These are phyloP conservation scores for Metschnikowia matae DNA, from an alignment of 805 yeast genomes.

Conservation along the genomic window DNA sequence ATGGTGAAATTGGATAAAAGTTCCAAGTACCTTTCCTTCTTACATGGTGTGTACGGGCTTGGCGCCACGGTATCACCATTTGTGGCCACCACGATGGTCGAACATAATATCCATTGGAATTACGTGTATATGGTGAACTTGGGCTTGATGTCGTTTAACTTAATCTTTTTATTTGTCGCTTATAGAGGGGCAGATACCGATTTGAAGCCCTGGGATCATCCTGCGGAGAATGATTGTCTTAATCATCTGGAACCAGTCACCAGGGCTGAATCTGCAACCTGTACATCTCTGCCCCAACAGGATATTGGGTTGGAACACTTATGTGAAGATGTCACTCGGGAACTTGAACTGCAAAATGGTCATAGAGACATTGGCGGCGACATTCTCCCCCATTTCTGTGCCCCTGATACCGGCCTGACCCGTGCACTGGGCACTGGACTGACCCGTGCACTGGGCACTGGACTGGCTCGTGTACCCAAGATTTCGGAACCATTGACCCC, in stretches of 20 bases:
- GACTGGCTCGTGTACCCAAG: too few relatives aligned
- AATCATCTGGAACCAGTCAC: not conserved
- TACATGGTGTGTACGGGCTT: conserved; percentile 24
- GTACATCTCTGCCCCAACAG: conserved; percentile 4
- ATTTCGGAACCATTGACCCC: too few relatives aligned
- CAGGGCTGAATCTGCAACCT: not conserved
- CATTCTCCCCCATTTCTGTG: not conserved
- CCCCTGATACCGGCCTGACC: not conserved
- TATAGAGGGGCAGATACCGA: conserved; percentile 18
- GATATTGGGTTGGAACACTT: conserved; percentile 9
- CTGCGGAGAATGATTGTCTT: conserved; percentile 8
- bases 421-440: too few relatives aligned
- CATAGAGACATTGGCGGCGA: not conserved
- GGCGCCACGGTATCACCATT: conserved; percentile 24
- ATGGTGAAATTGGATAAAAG: conserved; percentile 20
- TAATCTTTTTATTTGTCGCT: conserved; percentile 8
- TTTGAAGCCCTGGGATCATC: conserved; percentile 15
- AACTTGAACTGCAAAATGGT: not conserved
- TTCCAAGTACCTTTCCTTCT: conserved; percentile 18
- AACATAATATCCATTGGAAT: conserved; percentile 18
- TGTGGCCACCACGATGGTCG: conserved; percentile 19
- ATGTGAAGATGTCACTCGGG: not conserved
- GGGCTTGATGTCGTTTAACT: conserved; percentile 14
- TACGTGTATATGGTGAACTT: conserved; percentile 18
- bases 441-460: not conserved